Evolutionary conservation across 805 yeast genomes (phyloP).

Genomic region (Metschnikowia corniflorae): DNA sequence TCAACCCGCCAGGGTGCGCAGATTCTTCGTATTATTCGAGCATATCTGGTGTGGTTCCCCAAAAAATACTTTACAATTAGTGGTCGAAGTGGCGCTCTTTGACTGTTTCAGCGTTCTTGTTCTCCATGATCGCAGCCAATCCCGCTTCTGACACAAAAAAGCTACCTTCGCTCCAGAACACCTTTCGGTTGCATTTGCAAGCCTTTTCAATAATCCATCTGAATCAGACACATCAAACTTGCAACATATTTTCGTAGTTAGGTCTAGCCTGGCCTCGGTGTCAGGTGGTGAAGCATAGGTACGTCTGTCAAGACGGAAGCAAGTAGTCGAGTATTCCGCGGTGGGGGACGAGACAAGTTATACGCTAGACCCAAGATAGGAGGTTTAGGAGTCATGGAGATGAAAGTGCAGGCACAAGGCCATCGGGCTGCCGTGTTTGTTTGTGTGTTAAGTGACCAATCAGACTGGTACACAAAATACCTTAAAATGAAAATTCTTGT

Average conservation of each 20-base stretch:
- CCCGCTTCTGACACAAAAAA: slow-evolving; percentile 91
- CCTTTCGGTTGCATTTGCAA: slow-evolving; percentile 74
- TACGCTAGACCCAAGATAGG: too few species aligned
- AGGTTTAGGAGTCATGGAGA: too few species aligned
- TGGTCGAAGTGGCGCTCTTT: slow-evolving; percentile 63
- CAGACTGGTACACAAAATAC: too few species aligned
- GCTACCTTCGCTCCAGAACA: slow-evolving; percentile 98
- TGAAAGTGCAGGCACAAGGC: too few species aligned
- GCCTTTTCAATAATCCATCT: slow-evolving; percentile 43
- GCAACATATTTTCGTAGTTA: slow-evolving; percentile 62
- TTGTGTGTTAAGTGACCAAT: too few species aligned
- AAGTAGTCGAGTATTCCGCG: too few species aligned
- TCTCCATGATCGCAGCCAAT: slow-evolving; percentile 84
- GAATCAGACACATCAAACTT: slow-evolving; percentile 52
- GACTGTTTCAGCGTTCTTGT: slow-evolving; percentile 52
- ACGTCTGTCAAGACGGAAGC: slow-evolving; percentile 86
- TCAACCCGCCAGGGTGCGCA: slow-evolving; percentile 38
- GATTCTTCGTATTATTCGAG: slow-evolving; percentile 65
- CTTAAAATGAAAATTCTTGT: too few species aligned
- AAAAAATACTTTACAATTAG: slow-evolving; percentile 65
- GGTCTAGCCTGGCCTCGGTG: slow-evolving; percentile 70
- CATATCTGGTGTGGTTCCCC: slow-evolving; percentile 86
- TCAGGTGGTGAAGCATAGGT: slow-evolving; percentile 94
- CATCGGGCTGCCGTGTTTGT: too few species aligned
- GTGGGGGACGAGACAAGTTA: too few species aligned